These are phyloP conservation scores for Arxiozyma bovina DNA, from an alignment of 1,139 yeast genomes.

Conservation along the genomic window DNA sequence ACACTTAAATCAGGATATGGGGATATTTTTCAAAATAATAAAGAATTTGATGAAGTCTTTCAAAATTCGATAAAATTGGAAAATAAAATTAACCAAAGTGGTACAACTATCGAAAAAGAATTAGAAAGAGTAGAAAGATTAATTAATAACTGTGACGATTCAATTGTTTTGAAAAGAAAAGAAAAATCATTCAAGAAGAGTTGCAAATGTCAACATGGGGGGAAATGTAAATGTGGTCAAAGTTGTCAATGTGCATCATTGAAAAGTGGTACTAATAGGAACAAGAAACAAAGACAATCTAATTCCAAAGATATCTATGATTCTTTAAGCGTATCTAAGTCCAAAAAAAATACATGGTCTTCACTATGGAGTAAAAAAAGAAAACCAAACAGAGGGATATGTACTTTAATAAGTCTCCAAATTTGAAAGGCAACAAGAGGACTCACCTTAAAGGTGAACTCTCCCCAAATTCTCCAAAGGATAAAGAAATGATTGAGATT, in stretches of 20 bases:
- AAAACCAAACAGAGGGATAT: not conserved
- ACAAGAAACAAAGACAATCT: not conserved
- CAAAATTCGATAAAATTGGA: not conserved
- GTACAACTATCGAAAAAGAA: not conserved
- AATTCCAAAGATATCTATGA: not conserved
- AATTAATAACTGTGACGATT: not conserved
- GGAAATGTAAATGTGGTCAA: not conserved
- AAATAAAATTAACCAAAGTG: not conserved
- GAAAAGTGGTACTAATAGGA: not conserved
- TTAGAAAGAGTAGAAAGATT: not conserved
- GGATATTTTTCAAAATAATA: not conserved
- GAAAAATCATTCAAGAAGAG: not conserved
- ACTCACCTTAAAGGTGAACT: not conserved
- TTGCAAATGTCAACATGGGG: not conserved
- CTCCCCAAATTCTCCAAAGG: not conserved
- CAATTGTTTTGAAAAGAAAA: not conserved
- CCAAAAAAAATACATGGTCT: not conserved
- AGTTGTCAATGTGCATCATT: not conserved
- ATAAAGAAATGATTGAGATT: slow-evolving; percentile 2
- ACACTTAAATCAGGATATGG: not conserved
- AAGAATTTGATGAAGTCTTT: slow-evolving; percentile 1
- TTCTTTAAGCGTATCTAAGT: not conserved
- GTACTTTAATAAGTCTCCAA: not conserved
- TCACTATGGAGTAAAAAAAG: not conserved
- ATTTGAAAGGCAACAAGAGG: not conserved